Conservation (phyloP, 345 rosid species). For the Populus tremula region DNA sequence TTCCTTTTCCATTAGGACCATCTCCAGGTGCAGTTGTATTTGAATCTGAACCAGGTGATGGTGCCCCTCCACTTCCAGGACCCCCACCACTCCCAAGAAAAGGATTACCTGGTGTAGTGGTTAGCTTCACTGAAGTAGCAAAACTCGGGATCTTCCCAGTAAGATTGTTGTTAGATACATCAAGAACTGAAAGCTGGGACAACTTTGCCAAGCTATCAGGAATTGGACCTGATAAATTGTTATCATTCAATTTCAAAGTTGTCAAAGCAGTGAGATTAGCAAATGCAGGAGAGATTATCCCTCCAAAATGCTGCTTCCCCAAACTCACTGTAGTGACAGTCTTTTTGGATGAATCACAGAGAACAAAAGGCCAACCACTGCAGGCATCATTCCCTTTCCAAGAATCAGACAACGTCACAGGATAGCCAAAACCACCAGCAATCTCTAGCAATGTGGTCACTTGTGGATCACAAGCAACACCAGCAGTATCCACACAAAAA, state of each 20-base stretch:
- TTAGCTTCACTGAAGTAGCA: conserved; percentile 38
- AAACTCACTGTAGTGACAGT: conserved; percentile 47
- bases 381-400: conserved; percentile 82
- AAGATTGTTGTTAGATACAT: conserved; percentile 77
- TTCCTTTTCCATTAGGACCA: conserved; percentile 23
- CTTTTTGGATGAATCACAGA: conserved; percentile 37
- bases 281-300: conserved; percentile 62
- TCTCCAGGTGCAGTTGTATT: conserved; percentile 8
- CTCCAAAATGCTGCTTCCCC: conserved; percentile 43
- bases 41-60: conserved; percentile 1
- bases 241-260: conserved; percentile 51
- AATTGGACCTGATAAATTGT: conserved; percentile 55
- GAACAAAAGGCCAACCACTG: conserved; percentile 46
- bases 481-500: conserved; percentile 42
- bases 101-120: conserved; percentile 44
- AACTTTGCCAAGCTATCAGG: conserved; percentile 56
- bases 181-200: conserved; percentile 43
- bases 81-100: conserved; percentile 32
- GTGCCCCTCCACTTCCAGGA: conserved; percentile 21
- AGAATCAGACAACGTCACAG: conserved; percentile 47
- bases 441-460: conserved; percentile 57
- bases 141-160: conserved; percentile 48
- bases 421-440: conserved; percentile 67
- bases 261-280: conserved; percentile 51
- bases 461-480: conserved; percentile 50